Evolutionary conservation across 2,329 filamentous ascomycete species (phyloP), one percentile per base, ranked within the genome.

Genomic region (Fusarium chuoi): DNA sequence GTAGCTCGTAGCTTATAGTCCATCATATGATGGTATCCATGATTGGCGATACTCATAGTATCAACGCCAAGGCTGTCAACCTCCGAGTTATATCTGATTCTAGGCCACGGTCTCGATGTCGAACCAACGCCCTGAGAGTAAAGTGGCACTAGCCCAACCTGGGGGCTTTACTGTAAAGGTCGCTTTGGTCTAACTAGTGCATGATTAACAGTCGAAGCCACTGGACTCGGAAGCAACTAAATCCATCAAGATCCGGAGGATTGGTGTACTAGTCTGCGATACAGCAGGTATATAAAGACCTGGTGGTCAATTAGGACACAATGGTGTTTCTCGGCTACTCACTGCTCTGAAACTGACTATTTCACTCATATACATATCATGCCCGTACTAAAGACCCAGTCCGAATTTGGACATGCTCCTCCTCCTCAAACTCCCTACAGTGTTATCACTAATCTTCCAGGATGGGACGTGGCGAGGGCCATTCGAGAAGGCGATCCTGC

Each of bases 381-480:
- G 82, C 78, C 81, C n/a, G 70, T 83, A 28, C 80, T 84, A 28
- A 79, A 79, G 45, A 79, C 83, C 1, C 81, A 84, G 10, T 79
- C 83, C 22, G 79, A 82, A 26, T 81, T 85, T 42, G 86, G 86
- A 20, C 80, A 85, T 64, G 86, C 85, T 22, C 77, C 86, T 7
- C 86, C 86, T 3, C 86, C 86, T 4, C 81, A 86, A 57, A 83
- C 82, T 4, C 82, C 84, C 0, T 86, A 88, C 73, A 84, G 83
- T 67, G 82, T 88, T 78, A 85, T 87, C 58, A 79, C 82, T 61
- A 85, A 88, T 73, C 38, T 82, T 5, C 84, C 84, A 1, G 83
- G 83, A 30, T 88, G 86, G 86, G 79, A 84, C 12, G 75, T 79
- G 12, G 78, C 79, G n/a, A 73, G 81, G 49, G 75, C 75, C 9